Conservation (phyloP, 805 yeast species). For the Pichia exigua region DNA sequence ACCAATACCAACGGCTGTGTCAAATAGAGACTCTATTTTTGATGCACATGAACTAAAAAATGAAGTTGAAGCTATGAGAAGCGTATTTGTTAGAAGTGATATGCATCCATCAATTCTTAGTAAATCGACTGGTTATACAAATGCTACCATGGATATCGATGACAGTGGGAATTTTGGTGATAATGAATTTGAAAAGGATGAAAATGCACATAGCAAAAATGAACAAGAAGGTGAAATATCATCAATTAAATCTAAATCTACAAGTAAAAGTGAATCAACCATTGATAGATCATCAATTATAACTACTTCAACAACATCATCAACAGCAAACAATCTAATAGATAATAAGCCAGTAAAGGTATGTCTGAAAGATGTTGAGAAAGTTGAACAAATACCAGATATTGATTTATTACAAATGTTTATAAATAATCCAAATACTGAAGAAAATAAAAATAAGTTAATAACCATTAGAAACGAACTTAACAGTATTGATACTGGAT, state of each 20-base stretch:
- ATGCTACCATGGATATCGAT: neutral
- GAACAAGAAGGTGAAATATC: constrained; percentile 1
- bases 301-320: neutral
- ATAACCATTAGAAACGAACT: constrained; percentile 37
- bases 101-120: constrained; percentile 8
- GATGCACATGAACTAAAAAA: constrained; percentile 1
- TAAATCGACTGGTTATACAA: constrained; percentile 1
- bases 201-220: neutral
- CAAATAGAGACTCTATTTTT: neutral
- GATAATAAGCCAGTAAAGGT: neutral
- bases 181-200: neutral
- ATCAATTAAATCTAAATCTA: neutral
- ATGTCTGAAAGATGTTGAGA: neutral
- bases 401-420: constrained; percentile 2
- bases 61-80: constrained; percentile 16
- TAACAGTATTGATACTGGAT: constrained; percentile 43
- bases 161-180: neutral
- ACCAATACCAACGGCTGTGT: neutral
- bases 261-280: neutral
- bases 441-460: constrained; percentile 34
- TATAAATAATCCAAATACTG: constrained; percentile 6
- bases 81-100: constrained; percentile 16
- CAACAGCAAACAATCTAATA: neutral
- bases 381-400: constrained; percentile 3
- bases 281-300: neutral